Evolutionary conservation across 2,329 filamentous ascomycete species (phyloP).

Genomic region (Hortaea werneckii): DNA sequence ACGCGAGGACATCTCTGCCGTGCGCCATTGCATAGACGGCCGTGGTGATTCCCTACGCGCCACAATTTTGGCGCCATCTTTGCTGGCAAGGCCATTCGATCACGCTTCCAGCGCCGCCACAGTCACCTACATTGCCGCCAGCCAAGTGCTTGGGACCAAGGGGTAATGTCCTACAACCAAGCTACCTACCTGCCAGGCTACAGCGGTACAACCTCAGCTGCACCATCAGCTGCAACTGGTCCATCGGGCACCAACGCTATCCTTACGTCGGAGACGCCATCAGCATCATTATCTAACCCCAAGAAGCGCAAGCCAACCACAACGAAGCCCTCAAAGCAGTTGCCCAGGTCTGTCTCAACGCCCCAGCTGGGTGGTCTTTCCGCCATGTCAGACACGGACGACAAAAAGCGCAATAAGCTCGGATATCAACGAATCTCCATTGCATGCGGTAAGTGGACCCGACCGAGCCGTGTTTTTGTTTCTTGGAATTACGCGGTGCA

Average conservation of each 20-base stretch:
- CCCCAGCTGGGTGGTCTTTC: slow-evolving; percentile 30
- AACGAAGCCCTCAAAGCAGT: slow-evolving; percentile 31
- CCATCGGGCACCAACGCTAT: background rate
- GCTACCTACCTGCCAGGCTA: background rate
- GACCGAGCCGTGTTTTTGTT: background rate
- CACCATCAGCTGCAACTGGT: slow-evolving; percentile 1
- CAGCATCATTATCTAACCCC: background rate
- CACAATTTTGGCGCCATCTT: too few relatives aligned
- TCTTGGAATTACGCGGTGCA: background rate
- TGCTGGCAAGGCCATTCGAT: too few relatives aligned
- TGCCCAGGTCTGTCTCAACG: slow-evolving; percentile 33
- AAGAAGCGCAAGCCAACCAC: slow-evolving; percentile 15
- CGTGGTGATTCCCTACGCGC: background rate
- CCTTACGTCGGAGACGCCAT: background rate
- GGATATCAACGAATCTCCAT: slow-evolving; percentile 93
- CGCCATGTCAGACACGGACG: slow-evolving; percentile 36
- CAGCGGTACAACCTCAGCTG: background rate
- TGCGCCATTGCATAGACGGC: background rate
- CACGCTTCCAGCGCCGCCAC: too few relatives aligned
- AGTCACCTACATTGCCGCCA: background rate
- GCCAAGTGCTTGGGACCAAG: background rate
- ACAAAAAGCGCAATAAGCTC: slow-evolving; percentile 77
- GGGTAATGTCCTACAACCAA: background rate
- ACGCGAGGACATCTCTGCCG: background rate
- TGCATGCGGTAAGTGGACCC: slow-evolving; percentile 69